These are phyloP conservation scores for Nannizziopsis barbatae DNA, from an alignment of 2,329 filamentous ascomycete species.

Conservation along the genomic window DNA sequence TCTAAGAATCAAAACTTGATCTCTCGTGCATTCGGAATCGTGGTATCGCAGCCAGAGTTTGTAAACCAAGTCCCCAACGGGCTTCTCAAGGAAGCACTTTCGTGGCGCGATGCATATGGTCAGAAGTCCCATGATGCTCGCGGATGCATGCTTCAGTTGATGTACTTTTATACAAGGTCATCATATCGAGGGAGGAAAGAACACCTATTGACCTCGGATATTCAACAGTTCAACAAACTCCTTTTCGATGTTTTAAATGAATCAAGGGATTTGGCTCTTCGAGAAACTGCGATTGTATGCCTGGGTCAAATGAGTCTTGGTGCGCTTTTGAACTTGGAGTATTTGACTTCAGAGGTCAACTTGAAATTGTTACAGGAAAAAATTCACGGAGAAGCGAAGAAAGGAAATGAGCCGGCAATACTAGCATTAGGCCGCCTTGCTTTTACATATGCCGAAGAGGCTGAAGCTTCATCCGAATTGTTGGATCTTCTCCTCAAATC, in stretches of 20 bases:
- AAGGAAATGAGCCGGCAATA: slow-evolving; percentile 72
- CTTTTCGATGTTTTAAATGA: slow-evolving; percentile 44
- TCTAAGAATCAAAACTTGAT: slow-evolving; percentile 44
- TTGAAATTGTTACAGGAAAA: slow-evolving; percentile 47
- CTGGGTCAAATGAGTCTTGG: slow-evolving; percentile 54
- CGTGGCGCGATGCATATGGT: slow-evolving; percentile 51
- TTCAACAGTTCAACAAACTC: slow-evolving; percentile 35
- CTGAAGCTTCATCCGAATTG: slow-evolving; percentile 23
- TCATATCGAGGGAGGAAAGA: slow-evolving; percentile 38
- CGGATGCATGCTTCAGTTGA: slow-evolving; percentile 49
- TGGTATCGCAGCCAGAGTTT: slow-evolving; percentile 51
- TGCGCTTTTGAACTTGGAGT: slow-evolving; percentile 36
- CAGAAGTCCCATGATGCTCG: slow-evolving; percentile 49
- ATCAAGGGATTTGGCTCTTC: slow-evolving; percentile 45
- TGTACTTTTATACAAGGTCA: slow-evolving; percentile 47
- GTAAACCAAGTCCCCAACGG: not conserved
- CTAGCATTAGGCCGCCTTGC: slow-evolving; percentile 67
- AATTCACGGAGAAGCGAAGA: slow-evolving; percentile 58
- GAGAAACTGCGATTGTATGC: slow-evolving; percentile 46
- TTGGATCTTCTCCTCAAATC: slow-evolving; percentile 49
- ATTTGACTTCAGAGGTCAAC: slow-evolving; percentile 22
- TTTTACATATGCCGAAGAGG: slow-evolving; percentile 37
- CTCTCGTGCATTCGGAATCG: slow-evolving; percentile 62
- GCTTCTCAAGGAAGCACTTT: slow-evolving; percentile 14
- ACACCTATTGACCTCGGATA: slow-evolving; percentile 26